Evolutionary conservation across 192 early-diverging fungal genomes (phyloP).

Genomic region (Backusella macrospora): DNA sequence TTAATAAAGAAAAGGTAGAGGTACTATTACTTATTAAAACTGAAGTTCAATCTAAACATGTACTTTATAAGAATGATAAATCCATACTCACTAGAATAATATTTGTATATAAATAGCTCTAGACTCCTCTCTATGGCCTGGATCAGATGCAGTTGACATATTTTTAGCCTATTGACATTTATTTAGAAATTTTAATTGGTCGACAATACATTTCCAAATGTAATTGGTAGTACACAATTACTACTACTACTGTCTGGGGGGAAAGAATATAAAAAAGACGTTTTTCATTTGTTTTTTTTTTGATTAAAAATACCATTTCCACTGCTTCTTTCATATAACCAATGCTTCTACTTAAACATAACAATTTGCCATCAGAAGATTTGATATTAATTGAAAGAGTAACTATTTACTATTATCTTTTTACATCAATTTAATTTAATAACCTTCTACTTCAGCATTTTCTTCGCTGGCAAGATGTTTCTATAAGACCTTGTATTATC

Average conservation of each 20-base stretch:
- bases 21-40: background rate
- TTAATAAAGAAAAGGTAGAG: background rate
- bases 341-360: constrained; percentile 52
- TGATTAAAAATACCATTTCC: background rate
- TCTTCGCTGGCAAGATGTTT: background rate
- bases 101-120: background rate
- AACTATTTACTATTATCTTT: constrained; percentile 17
- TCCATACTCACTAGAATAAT: background rate
- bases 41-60: no score
- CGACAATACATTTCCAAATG: background rate
- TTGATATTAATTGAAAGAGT: constrained; percentile 57
- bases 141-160: background rate
- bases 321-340: background rate
- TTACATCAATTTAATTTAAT: background rate
- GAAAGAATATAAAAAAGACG: constrained; percentile 12
- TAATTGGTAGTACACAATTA: background rate
- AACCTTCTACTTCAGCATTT: constrained; percentile 30
- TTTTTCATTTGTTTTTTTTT: constrained; percentile 1
- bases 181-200: background rate
- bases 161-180: background rate
- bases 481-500: constrained; percentile 63
- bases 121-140: background rate
- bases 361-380: constrained; percentile 54
- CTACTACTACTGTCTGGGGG: background rate
- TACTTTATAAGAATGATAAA: no score